Percentiles rank a stretch among this genome's conserved stretches.
These are phyloP conservation scores for Cadophora sp. DNA, from an alignment of 2,329 filamentous ascomycete genomes.

Conservation along the genomic window DNA sequence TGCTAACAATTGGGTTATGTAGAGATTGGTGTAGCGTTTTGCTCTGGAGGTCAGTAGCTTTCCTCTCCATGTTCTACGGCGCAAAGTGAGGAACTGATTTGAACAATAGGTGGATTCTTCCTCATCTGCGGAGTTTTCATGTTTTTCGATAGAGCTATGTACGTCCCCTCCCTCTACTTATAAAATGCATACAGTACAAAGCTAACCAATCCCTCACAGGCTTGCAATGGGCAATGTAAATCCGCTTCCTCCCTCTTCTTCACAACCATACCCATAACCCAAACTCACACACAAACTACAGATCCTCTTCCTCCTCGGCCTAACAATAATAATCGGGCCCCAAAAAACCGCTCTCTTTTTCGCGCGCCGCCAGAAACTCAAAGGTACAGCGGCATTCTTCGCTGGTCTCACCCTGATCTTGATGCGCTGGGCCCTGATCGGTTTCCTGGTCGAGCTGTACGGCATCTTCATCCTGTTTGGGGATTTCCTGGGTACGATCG, in stretches of 20 bases:
- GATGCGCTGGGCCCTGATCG: slow-evolving; percentile 87
- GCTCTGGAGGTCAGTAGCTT: slow-evolving; percentile 83
- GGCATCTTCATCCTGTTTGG: slow-evolving; percentile 94
- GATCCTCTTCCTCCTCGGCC: slow-evolving; percentile 97
- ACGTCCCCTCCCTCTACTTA: slow-evolving; percentile 48
- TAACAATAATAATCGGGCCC: slow-evolving; percentile 93
- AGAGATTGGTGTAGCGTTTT: slow-evolving; percentile 98
- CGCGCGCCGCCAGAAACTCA: slow-evolving; percentile 88
- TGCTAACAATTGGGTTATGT: slow-evolving; percentile 52
- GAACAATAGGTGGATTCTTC: slow-evolving; percentile 83
- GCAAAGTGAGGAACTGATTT: slow-evolving; percentile 27
- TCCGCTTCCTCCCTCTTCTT: slow-evolving; percentile 56
- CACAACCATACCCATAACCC: slow-evolving; percentile 17
- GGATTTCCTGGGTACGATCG: slow-evolving; percentile 93
- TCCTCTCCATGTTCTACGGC: slow-evolving; percentile 29
- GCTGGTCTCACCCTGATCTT: slow-evolving; percentile 84
- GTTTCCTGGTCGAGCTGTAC: slow-evolving; percentile 90
- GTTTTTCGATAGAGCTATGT: slow-evolving; percentile 98
- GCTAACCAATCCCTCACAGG: slow-evolving; percentile 55
- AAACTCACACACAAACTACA: slow-evolving; percentile 48
- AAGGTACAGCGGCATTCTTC: slow-evolving; percentile 89
- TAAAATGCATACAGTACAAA: slow-evolving; percentile 6
- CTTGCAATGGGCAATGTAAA: slow-evolving; percentile 89
- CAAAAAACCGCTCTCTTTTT: slow-evolving; percentile 95
- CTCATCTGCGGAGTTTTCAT: slow-evolving; percentile 91